Percentiles rank a stretch among this genome's conserved stretches.
Conservation (phyloP, 495 filamentous ascomycete genomes). For the Xylaria curta region DNA sequence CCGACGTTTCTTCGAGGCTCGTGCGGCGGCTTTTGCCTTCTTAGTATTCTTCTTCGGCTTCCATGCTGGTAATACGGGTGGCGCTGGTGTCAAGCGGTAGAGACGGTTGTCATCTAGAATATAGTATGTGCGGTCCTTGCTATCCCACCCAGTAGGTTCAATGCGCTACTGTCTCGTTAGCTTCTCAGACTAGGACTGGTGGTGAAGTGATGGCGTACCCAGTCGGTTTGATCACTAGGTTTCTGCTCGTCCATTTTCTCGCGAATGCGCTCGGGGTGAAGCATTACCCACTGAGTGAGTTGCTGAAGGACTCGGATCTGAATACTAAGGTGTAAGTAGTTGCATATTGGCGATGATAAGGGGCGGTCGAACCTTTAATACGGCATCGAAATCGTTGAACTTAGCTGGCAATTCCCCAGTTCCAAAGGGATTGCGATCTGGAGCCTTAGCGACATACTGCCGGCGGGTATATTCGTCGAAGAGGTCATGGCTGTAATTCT, state of each 20-base stretch:
- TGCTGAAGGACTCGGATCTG: constrained; percentile 87
- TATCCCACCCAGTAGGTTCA: constrained; percentile 89
- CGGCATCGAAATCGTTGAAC: constrained; percentile 83
- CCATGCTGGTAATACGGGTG: constrained; percentile 50
- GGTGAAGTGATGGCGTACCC: constrained; percentile 63
- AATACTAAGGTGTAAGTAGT: constrained; percentile 22
- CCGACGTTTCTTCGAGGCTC: constrained; percentile 77
- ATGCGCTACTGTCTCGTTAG: constrained; percentile 70
- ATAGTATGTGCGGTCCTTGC: constrained; percentile 81
- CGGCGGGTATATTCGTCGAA: constrained; percentile 95
- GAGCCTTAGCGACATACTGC: constrained; percentile 85
- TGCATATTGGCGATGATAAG: constrained; percentile 13
- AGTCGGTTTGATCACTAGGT: constrained; percentile 79
- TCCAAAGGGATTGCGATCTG: constrained; percentile 84
- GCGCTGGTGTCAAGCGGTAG: constrained; percentile 80
- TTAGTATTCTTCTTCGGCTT: constrained; percentile 81
- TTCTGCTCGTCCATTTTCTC: constrained; percentile 85
- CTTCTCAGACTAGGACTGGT: not conserved
- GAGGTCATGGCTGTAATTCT: constrained; percentile 68
- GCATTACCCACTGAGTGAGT: constrained; percentile 88
- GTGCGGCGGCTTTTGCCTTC: constrained; percentile 69
- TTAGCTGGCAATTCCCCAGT: constrained; percentile 71
- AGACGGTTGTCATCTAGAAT: constrained; percentile 93
- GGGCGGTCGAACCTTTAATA: constrained; percentile 64
- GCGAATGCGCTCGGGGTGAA: constrained; percentile 81